Evolutionary conservation across 75 land plant genomes (phyloP).

Genomic region (Sequoia sempervirens): DNA sequence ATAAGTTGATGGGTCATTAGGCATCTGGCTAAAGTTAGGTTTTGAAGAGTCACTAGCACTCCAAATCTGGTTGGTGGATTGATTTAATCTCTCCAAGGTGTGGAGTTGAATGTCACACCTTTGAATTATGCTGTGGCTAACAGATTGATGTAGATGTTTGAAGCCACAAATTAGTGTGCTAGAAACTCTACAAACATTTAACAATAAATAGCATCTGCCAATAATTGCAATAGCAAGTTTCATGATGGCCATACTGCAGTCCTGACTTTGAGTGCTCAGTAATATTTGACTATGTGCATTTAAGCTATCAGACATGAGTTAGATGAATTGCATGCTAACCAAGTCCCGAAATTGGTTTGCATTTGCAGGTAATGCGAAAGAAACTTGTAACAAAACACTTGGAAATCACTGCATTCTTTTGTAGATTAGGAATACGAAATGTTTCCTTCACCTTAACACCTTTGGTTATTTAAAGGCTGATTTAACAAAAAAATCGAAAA

Average conservation of each 20-base stretch:
- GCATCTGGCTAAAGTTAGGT: neutral
- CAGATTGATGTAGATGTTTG: neutral
- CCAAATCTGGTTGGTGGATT: neutral
- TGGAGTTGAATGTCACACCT: neutral
- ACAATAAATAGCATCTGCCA: neutral
- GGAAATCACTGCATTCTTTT: neutral
- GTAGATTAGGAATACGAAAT: neutral
- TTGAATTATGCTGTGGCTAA: neutral
- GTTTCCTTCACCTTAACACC: neutral
- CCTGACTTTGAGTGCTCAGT: neutral
- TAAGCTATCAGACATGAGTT: neutral
- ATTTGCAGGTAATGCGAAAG: neutral
- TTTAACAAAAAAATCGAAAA: neutral
- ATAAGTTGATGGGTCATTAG: neutral
- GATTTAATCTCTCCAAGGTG: neutral
- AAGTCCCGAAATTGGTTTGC: neutral
- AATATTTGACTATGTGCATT: neutral
- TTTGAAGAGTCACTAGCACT: neutral
- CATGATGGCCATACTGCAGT: neutral
- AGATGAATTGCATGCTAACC: neutral
- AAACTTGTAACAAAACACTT: neutral
- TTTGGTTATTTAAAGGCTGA: neutral
- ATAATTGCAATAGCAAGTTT: neutral
- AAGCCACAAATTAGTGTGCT: neutral
- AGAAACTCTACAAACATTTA: neutral